Percentiles rank a stretch among this genome's conserved stretches.
These are phyloP conservation scores for Hypoxylon lenormandii DNA, from an alignment of 495 filamentous ascomycete genomes.

Conservation along the genomic window DNA sequence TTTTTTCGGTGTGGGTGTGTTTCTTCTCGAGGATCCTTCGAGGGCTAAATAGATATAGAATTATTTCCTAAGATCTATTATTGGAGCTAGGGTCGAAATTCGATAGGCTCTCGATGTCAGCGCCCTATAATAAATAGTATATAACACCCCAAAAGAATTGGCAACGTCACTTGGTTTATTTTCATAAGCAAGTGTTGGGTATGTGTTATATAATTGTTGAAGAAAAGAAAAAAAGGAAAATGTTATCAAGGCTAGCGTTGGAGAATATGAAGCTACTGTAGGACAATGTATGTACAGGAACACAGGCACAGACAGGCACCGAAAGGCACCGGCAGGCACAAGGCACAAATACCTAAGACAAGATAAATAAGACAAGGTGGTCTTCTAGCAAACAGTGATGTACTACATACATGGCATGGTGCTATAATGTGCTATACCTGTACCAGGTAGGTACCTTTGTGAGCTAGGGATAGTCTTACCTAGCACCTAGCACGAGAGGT, in stretches of 20 bases:
- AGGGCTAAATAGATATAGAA: conserved; percentile 16
- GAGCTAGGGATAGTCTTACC: background rate
- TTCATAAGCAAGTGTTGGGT: background rate
- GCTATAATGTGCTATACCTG: too few relatives aligned
- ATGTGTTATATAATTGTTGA: background rate
- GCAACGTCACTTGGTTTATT: conserved; percentile 5
- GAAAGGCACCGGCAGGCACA: background rate
- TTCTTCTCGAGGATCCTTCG: conserved; percentile 25
- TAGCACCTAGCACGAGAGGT: too few relatives aligned
- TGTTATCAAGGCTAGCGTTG: conserved; percentile 21
- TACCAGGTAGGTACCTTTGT: too few relatives aligned
- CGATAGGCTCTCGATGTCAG: conserved; percentile 16
- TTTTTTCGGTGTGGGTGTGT: conserved; percentile 31
- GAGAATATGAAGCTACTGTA: conserved; percentile 12
- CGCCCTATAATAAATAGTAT: conserved; percentile 13
- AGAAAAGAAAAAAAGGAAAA: background rate
- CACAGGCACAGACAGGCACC: conserved; percentile 14
- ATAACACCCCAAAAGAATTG: background rate
- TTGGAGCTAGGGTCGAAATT: conserved; percentile 24
- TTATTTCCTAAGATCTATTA: conserved; percentile 28
- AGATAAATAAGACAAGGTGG: too few relatives aligned
- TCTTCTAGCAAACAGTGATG: too few relatives aligned
- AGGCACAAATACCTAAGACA: too few relatives aligned
- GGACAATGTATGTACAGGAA: conserved; percentile 4
- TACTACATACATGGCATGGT: too few relatives aligned